phyloP scores from a whole-genome alignment of 2,329 filamentous ascomycete genomes.

The Exophiala calicioides region DNA sequence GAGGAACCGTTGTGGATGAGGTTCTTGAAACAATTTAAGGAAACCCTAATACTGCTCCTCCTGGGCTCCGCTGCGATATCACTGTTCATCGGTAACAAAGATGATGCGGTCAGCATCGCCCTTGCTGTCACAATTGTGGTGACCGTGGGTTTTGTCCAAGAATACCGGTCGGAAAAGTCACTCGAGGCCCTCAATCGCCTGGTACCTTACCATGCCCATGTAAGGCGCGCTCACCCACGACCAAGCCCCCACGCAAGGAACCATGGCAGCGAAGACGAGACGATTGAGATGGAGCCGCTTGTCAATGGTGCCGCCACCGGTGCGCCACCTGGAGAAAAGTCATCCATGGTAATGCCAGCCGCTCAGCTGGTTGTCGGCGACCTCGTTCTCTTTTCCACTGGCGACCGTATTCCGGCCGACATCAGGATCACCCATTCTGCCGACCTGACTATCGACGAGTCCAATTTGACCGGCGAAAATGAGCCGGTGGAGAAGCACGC shows the following conservation, averaged over 20 bases:
- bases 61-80: slow-evolving; percentile 86
- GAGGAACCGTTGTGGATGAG: slow-evolving; percentile 93
- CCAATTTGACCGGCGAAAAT: slow-evolving; percentile 94
- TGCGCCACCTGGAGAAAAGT: slow-evolving; percentile 64
- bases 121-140: slow-evolving; percentile 97
- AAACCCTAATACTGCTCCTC: slow-evolving; percentile 89
- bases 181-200: slow-evolving; percentile 91
- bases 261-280: slow-evolving; percentile 37
- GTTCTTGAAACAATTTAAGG: slow-evolving; percentile 95
- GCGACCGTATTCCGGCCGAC: slow-evolving; percentile 94
- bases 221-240: slow-evolving; percentile 62
- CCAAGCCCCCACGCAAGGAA: slow-evolving; percentile 4
- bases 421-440: slow-evolving; percentile 88
- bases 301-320: slow-evolving; percentile 55
- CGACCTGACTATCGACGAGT: slow-evolving; percentile 92
- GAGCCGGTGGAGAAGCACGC: slow-evolving; percentile 81
- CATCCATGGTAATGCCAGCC: slow-evolving; percentile 83
- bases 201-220: slow-evolving; percentile 91
- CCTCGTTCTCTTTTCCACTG: slow-evolving; percentile 88
- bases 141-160: slow-evolving; percentile 91
- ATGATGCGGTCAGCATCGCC: slow-evolving; percentile 93
- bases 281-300: slow-evolving; percentile 53
- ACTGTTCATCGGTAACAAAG: slow-evolving; percentile 85
- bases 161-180: slow-evolving; percentile 96
- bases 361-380: slow-evolving; percentile 87